Conservation (phyloP, 2,329 filamentous ascomycete genomes). For the Aureobasidium namibiae region DNA sequence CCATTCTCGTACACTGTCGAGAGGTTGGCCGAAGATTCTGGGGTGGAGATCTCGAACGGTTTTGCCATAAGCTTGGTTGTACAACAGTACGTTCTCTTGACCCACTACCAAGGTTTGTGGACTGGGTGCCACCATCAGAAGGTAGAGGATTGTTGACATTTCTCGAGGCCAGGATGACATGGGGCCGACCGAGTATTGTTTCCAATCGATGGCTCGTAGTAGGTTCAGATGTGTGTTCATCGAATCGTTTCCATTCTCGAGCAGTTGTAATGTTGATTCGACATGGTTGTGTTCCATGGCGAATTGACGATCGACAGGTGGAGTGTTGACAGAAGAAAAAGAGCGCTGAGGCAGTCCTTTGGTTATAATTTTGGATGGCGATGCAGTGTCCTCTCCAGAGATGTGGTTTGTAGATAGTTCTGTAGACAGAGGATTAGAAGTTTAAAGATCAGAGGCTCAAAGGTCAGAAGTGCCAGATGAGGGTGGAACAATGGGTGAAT, state of each 20-base stretch:
- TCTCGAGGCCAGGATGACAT: constrained; percentile 1
- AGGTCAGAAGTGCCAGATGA: too few relatives aligned
- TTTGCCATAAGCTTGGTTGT: not conserved
- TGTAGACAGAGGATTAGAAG: not conserved
- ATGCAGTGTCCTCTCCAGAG: not conserved
- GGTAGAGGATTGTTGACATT: not conserved
- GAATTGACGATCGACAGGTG: not conserved
- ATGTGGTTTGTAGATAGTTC: not conserved
- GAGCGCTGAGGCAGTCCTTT: not conserved
- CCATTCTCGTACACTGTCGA: not conserved
- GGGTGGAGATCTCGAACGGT: not conserved
- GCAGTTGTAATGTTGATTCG: not conserved
- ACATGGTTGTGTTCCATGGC: not conserved
- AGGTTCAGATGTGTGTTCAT: not conserved
- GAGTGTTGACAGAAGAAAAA: not conserved
- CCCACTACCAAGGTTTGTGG: not conserved
- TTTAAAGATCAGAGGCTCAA: not conserved
- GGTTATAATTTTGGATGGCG: not conserved
- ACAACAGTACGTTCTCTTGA: not conserved
- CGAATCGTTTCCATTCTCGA: not conserved
- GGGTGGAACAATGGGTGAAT: too few relatives aligned
- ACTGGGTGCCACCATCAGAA: not conserved
- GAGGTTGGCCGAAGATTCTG: not conserved
- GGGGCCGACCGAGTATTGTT: not conserved
- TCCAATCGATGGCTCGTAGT: not conserved